Percentiles rank a stretch among this genome's conserved stretches.
Conservation (phyloP, 345 rosid genomes). For the Syzygium oleosum region DNA sequence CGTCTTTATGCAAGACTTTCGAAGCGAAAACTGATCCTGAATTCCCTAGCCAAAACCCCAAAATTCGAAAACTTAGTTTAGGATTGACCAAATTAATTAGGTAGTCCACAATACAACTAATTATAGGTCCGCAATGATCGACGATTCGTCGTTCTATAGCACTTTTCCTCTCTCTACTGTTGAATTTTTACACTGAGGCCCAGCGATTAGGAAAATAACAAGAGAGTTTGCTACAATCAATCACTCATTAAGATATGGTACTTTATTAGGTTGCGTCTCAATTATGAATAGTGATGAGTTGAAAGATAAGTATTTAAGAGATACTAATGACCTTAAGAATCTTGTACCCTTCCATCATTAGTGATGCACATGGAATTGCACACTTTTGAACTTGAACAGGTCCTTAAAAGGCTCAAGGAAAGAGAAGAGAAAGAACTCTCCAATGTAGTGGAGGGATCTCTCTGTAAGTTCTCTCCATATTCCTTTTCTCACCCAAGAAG, state of each 20-base stretch:
- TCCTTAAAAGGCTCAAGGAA: too few species aligned
- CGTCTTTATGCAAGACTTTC: not conserved
- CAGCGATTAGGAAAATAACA: not conserved
- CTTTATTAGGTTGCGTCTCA: not conserved
- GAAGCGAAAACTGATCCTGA: not conserved
- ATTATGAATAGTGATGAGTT: not conserved
- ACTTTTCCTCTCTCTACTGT: accelerated
- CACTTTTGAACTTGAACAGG: not conserved
- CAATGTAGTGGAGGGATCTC: too few species aligned
- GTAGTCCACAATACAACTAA: not conserved
- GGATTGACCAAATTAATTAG: not conserved
- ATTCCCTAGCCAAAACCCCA: not conserved
- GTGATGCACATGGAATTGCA: not conserved
- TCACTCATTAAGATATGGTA: not conserved
- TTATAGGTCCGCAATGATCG: not conserved
- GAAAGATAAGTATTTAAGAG: not conserved
- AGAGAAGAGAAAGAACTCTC: too few species aligned
- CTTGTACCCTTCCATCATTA: not conserved
- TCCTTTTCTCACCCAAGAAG: too few species aligned
- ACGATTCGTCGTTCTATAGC: not conserved
- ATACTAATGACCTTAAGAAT: not conserved
- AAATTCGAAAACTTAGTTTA: not conserved
- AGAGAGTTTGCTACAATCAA: not conserved
- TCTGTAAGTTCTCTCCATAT: too few species aligned
- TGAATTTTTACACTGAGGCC: not conserved